Base-by-base conservation (phyloP, 2,329 filamentous ascomycete species). In the Xylariaceae sp. region DNA sequence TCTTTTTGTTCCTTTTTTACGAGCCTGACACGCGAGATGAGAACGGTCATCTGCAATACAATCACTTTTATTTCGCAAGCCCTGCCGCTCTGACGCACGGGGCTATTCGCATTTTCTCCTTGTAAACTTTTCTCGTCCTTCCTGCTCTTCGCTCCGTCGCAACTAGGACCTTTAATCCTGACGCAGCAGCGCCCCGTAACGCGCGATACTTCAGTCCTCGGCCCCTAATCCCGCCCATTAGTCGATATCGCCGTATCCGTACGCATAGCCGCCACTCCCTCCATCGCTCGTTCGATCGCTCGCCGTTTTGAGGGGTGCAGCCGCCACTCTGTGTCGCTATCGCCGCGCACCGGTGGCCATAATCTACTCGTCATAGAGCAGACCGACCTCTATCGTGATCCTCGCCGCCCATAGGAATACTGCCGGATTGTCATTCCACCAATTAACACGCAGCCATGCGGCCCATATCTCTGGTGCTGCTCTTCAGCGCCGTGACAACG, bases 401-500 rank as follows among this genome's bases (percentile, higher is more conserved):
- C 19, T 35, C 37, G 7, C 50, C 12, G 26, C 19, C 41, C 50
- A 39, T 48, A 50, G 34, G 47, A 42, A 47, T 43, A 47, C 11
- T n/a, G 11, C 12, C 47, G 41, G 41, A 41, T 47, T 19, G 31
- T 48, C 42, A 26, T 26, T 32, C 12, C 12, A 29, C 32, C 60
- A 60, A 48, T 55, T 58, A 53, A 11, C 47, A 51, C 50, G 54
- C 52, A 57, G 62, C 64, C 67, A 79, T 79, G 76, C 74, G 73
- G 71, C 68, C 77, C 60, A 68, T 69, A 52, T 70, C 71, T 50
- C 64, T 76, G 51, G 68, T 78, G 56, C 68, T 79, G 61, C 67
- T 82, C 50, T 69, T 82, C 55, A 73, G 76, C 69, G 72, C 72
- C 35, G 70, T 72, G 50, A 68, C 71, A 47, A 62, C 76, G 46